Evolutionary conservation across 2,329 filamentous ascomycete genomes (phyloP), one percentile per base, ranked within the genome.

Genomic region (Cryphonectria carpinicola): DNA sequence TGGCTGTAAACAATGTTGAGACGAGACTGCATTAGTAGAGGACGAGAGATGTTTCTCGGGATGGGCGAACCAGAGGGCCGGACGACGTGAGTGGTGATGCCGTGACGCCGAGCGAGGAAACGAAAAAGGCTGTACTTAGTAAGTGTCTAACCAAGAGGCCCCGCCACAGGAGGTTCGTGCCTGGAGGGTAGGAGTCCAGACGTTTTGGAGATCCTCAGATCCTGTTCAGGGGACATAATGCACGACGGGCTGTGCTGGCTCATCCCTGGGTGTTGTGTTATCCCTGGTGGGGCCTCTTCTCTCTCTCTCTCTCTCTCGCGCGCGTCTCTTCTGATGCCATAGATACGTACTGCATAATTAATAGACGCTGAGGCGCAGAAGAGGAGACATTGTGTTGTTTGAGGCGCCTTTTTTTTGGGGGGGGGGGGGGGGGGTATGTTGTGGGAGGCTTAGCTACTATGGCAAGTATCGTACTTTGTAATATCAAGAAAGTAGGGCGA

Each of bases 1-100:
- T 70, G 52, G 60, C 28, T 28, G 37, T 43, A 70, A 70, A 66
- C 54, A 61, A 35, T 39, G 68, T 66, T 66, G 49, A 56, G 43
- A 54, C 64, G 68, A 63, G 56, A 43, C 13, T 13, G 37, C 39
- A 41, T 43, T 62, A 41, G 68, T 32, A n/a, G 32, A 39, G 35
- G 11, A 41, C 56, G 52, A 65, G 56, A 22, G 32, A 49, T 69
- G 68, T 69, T 69, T 69, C 63, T 61, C 13, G 19, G 22, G 14
- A 25, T 25, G 62, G 63, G 66, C 68, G 68, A 70, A 54, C 58
- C 32, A 63, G 41, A 62, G 5, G 14, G 41, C 41, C 8, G n/a
- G 41, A 37, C 10, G 32, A 49, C 4, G 22, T 19, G 14, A 37
- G 37, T 54, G 64, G 41, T 58, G 66, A 52, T 28, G 43, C 43